These are phyloP conservation scores for Globisporangium apiculatum DNA, from an alignment of 352 stramenopile species.

Conservation along the genomic window DNA sequence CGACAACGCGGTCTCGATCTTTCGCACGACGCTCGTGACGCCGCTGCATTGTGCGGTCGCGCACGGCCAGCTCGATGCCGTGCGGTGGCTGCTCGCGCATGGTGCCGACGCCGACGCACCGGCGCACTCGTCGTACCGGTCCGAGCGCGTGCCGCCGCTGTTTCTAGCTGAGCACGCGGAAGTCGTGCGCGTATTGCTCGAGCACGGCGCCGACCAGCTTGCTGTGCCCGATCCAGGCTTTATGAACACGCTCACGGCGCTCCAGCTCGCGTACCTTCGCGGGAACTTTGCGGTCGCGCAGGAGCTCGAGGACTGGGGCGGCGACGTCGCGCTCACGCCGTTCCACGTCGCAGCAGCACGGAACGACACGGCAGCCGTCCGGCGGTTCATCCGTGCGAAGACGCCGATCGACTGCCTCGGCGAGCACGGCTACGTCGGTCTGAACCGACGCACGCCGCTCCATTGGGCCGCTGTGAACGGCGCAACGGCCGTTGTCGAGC, in stretches of 20 bases:
- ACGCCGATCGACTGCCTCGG: slow-evolving; percentile 62
- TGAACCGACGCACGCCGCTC: slow-evolving; percentile 72
- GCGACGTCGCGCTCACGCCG: slow-evolving; percentile 71
- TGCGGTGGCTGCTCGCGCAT: slow-evolving; percentile 61
- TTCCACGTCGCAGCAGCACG: slow-evolving; percentile 58
- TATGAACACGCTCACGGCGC: slow-evolving; percentile 75
- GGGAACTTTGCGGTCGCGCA: slow-evolving; percentile 70
- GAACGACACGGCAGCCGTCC: slow-evolving; percentile 49
- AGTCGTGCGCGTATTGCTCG: slow-evolving; percentile 54
- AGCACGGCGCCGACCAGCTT: slow-evolving; percentile 56
- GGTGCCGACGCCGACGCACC: slow-evolving; percentile 43
- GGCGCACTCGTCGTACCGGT: slow-evolving; percentile 57
- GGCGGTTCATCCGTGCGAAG: slow-evolving; percentile 56
- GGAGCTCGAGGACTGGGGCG: slow-evolving; percentile 73
- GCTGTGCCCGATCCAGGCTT: slow-evolving; percentile 64
- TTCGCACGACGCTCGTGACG: slow-evolving; percentile 79
- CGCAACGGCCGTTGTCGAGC: slow-evolving; percentile 40
- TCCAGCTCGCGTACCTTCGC: slow-evolving; percentile 73
- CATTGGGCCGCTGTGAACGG: slow-evolving; percentile 78
- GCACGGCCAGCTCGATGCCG: slow-evolving; percentile 55
- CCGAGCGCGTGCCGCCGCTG: slow-evolving; percentile 65
- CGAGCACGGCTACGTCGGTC: slow-evolving; percentile 71
- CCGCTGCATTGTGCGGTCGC: slow-evolving; percentile 75
- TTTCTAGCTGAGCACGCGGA: slow-evolving; percentile 67
- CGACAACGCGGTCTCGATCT: slow-evolving; percentile 65